phyloP scores from a whole-genome alignment of 495 filamentous ascomycete species.

The Aspergillus hancockii region DNA sequence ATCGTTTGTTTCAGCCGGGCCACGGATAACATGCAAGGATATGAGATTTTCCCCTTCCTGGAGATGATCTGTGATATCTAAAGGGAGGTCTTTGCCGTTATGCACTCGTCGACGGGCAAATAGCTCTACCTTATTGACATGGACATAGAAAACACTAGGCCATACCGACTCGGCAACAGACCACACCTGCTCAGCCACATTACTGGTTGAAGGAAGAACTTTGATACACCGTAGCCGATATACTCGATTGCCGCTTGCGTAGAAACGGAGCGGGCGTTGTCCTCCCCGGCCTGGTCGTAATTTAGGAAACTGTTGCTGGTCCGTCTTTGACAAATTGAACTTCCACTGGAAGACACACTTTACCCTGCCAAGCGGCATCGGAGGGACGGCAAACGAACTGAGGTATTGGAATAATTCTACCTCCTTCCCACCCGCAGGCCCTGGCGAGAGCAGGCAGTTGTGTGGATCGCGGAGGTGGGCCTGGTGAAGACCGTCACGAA shows the following conservation, averaged over 20 bases:
- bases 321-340: constrained; percentile 25
- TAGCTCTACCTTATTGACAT: constrained; percentile 63
- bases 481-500: constrained; percentile 56
- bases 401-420: constrained; percentile 48
- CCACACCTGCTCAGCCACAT: constrained; percentile 54
- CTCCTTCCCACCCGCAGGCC: constrained; percentile 18
- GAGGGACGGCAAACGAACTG: constrained; percentile 40
- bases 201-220: constrained; percentile 16
- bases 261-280: constrained; percentile 17
- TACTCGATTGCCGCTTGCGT: constrained; percentile 31
- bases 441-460: constrained; percentile 32
- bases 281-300: constrained; percentile 8
- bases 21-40: constrained; percentile 50
- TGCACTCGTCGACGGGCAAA: constrained; percentile 63
- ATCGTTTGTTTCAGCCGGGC: constrained; percentile 33
- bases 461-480: constrained; percentile 56
- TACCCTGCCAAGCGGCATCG: constrained; percentile 30
- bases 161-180: constrained; percentile 61
- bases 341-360: constrained; percentile 30
- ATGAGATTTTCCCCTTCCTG: constrained; percentile 59
- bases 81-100: constrained; percentile 71
- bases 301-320: constrained; percentile 23
- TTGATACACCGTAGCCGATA: constrained; percentile 50
- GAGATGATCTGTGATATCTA: constrained; percentile 65
- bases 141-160: constrained; percentile 70